Evolutionary conservation across 768 basidiomycete species (phyloP), one percentile per base, ranked within the genome.

Genomic region (Mycena floridula): DNA sequence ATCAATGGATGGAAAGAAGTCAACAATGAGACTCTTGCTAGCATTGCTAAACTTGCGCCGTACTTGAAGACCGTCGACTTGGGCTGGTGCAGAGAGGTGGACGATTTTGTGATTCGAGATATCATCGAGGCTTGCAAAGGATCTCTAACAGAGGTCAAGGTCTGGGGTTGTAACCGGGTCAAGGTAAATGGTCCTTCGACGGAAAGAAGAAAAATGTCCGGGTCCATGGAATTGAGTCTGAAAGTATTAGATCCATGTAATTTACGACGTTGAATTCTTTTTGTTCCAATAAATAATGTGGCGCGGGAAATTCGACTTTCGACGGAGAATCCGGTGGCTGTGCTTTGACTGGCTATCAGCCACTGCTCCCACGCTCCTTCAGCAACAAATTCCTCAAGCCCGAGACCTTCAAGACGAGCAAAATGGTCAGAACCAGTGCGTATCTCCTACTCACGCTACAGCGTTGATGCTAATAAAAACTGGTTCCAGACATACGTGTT

Each of bases 21-120:
- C 0, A 69, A 72, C 0, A 67, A 72, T 25, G 76, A 77, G 11
- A 61, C 66, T 2, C 58, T 87, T 23, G 48, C 47, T 41, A 32
- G 46, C 12, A 58, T 77, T 15, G 64, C 53, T 11, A 58, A 61
- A 35, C 37, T 47, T 25, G 42, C 42, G 30, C 56, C 59, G 13
- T 56, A 51, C 3, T 49, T 95, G 57, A 64, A 59, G 53, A 72
- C 66, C 56, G 49, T 97, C 30, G 88, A 98, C 56, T 62, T 93
- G 2, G 85, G 93, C 1, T 98, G 86, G 77, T 92, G 92, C 54
- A 68, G 94, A 39, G 73, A 76, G 18, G 72, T 88, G 30, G 85
- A 93, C 47, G 86, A 98, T 61, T 93, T 86, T 55, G 71, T 85
- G 3, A 64, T 97, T 50, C 84, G 88, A 61, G 75, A 67, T 12